phyloP scores from a whole-genome alignment of 805 yeast genomes.

The Yarrowia phangngaensis region DNA sequence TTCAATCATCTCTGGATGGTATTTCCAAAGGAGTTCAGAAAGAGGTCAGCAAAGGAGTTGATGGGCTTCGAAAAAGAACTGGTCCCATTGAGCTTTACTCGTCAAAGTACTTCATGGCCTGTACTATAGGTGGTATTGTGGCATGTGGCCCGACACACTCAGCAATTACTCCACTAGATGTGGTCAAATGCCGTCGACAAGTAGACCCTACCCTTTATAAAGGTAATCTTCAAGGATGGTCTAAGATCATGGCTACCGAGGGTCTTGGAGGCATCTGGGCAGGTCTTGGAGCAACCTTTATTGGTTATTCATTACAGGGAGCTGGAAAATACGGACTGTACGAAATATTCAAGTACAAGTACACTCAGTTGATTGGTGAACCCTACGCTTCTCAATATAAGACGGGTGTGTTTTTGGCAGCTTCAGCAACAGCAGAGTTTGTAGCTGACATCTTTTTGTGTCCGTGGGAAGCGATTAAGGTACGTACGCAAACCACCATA shows the following conservation, averaged over 20 bases:
- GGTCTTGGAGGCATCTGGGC: constrained; percentile 76
- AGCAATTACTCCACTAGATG: constrained; percentile 85
- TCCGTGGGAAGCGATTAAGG: constrained; percentile 94
- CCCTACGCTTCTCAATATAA: constrained; percentile 57
- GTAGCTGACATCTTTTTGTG: constrained; percentile 85
- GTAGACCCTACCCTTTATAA: constrained; percentile 70
- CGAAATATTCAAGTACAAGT: constrained; percentile 81
- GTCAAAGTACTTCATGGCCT: constrained; percentile 59
- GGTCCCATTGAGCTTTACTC: constrained; percentile 49
- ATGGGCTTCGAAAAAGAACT: constrained; percentile 30
- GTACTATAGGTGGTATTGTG: constrained; percentile 64
- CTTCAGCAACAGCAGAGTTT: constrained; percentile 92
- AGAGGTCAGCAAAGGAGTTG: constrained; percentile 15
- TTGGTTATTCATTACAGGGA: constrained; percentile 94
- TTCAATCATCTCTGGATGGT: constrained; percentile 39
- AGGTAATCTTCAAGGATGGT: constrained; percentile 80
- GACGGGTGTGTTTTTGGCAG: constrained; percentile 71
- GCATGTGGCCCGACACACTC: constrained; percentile 99
- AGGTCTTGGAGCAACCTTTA: constrained; percentile 86
- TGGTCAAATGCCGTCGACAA: constrained; percentile 91
- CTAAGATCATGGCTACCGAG: constrained; percentile 62
- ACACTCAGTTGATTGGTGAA: constrained; percentile 63
- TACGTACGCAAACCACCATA: constrained; percentile 85
- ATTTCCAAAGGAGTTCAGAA: constrained; percentile 40
- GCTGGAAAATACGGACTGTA: constrained; percentile 97